Base-by-base conservation (phyloP, 345 rosid species). In the Acer saccharum region DNA sequence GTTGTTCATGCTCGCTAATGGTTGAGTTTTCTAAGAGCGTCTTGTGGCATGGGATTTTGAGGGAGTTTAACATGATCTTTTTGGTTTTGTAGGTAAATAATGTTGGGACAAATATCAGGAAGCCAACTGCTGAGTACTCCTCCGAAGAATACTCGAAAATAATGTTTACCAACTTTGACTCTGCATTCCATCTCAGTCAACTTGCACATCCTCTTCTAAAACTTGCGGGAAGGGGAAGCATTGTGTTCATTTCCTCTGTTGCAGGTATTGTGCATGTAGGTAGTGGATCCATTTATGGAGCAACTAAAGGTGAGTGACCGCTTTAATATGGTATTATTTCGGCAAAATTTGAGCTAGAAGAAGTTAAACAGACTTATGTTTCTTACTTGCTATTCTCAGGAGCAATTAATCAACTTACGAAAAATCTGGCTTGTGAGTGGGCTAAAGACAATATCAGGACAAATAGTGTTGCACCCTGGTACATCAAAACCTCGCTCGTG, bases 351-450 rank as follows among this genome's bases (percentile, higher is more conserved):
- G 52, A 52, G n/a, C 14, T 8, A 3, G 54, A 75, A 17, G 52
- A 46, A 64, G 16, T 32, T 66, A 10, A 58, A 75, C 23, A 67
- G 54, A 9, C 27, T 73, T 21, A 16, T 76, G 1, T 64, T 43
- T 69, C 6, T 52, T 23, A 7, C 81, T 69, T 55, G 20, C 73
- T 74, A 14, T 57, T 81, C 25, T 20, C 85, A 90, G 97, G 88
- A 75, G 98, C 98, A 57, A 85, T 93, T 60, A 93, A 95, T 86
- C 98, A 91, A 76, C 89, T 95, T 57, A 81, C 98, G 43, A 93
- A 81, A 75, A 88, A 87, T 79, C 85, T 95, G 81, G 98, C 98
- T 81, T 95, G 97, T 17, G 97, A 93, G 71, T 90, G 98, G 98
- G 97, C 98, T 17, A 84, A 83, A 11, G 98, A 93, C 87, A 93